Conservation (phyloP, 768 basidiomycete species). For the Mycena indigotica region DNA sequence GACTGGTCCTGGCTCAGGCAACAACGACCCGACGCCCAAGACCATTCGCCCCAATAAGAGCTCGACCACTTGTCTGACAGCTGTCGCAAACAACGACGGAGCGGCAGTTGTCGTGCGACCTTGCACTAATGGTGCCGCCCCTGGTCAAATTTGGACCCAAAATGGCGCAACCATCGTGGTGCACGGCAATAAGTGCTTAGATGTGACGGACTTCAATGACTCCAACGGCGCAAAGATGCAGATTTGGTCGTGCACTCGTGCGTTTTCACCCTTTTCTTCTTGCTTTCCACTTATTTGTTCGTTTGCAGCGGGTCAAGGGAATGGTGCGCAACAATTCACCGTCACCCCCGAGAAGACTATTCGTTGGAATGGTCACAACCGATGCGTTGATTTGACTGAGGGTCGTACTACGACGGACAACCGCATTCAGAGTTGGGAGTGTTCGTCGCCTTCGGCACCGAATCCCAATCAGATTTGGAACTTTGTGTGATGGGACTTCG, state of each 20-base stretch:
- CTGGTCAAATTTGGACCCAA: background rate
- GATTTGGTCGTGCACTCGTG: slow-evolving; percentile 26
- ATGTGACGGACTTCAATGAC: slow-evolving; percentile 24
- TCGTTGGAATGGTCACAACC: slow-evolving; percentile 11
- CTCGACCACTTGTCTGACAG: background rate
- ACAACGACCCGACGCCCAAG: background rate
- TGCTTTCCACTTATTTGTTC: background rate
- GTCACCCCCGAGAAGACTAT: background rate
- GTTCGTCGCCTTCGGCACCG: background rate
- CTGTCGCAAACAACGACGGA: background rate
- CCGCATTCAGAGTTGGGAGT: background rate
- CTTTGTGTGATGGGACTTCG: background rate
- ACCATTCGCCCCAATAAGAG: slow-evolving; percentile 1
- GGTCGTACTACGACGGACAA: slow-evolving; percentile 6
- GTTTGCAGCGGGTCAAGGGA: slow-evolving; percentile 1
- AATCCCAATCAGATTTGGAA: background rate
- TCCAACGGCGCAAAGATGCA: slow-evolving; percentile 29
- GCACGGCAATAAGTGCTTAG: slow-evolving; percentile 18
- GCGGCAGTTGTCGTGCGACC: background rate
- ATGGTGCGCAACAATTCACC: slow-evolving; percentile 22
- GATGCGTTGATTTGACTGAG: slow-evolving; percentile 14
- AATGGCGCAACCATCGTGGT: background rate
- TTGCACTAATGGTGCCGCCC: background rate
- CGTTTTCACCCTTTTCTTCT: background rate
- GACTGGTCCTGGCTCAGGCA: background rate